A percentile compares a stretch with the other conserved stretches of the same genome.
phyloP scores from a whole-genome alignment of 208 protist genomes.

The Trichomonas tenax region DNA sequence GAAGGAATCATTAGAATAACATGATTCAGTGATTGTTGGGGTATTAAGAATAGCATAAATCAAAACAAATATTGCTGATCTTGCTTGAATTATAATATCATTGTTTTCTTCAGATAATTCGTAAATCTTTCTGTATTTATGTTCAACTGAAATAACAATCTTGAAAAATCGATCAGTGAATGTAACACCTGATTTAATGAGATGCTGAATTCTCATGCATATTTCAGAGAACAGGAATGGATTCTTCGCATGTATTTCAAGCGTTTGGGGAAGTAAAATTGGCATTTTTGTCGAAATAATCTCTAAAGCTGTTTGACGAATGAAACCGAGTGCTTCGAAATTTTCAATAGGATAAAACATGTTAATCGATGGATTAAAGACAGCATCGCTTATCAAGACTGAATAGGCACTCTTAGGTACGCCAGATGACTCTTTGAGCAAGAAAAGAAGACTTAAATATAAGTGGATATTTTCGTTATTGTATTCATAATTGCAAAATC shows the following conservation, averaged over 20 bases:
- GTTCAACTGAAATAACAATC: background rate
- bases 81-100: background rate
- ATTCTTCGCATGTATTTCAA: background rate
- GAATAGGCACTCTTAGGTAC: background rate
- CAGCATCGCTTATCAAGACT: background rate
- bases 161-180: background rate
- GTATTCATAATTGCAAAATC: background rate
- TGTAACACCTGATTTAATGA: background rate
- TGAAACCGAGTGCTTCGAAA: background rate
- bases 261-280: background rate
- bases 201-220: background rate
- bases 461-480: background rate
- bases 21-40: background rate
- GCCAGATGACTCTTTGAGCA: background rate
- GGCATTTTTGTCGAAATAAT: background rate
- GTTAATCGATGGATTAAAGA: background rate
- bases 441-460: background rate
- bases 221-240: background rate
- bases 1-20: background rate
- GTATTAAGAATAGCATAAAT: background rate
- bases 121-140: background rate
- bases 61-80: background rate
- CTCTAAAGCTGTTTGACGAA: background rate
- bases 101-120: background rate
- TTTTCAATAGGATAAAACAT: background rate